These are phyloP conservation scores for Cercospora citrullina DNA, from an alignment of 2,329 filamentous ascomycete genomes.

Conservation along the genomic window DNA sequence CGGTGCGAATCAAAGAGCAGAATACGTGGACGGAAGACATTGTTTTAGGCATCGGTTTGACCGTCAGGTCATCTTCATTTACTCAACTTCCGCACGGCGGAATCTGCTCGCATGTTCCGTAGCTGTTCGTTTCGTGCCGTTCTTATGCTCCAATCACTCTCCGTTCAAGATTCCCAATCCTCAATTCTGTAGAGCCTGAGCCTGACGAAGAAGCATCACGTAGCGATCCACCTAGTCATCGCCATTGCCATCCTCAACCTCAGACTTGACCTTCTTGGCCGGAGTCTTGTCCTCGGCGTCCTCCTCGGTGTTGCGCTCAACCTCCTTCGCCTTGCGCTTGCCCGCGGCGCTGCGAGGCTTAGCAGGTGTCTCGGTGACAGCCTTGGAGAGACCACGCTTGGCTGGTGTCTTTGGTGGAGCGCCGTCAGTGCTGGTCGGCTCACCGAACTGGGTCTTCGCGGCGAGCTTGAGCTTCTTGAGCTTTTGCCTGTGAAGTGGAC, in stretches of 20 bases:
- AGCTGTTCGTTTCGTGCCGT: not conserved
- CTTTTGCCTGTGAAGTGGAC: constrained; percentile 5
- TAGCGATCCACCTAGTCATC: constrained; percentile 11
- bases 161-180: not conserved
- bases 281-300: constrained; percentile 7
- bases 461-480: constrained; percentile 8
- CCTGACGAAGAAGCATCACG: constrained; percentile 7
- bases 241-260: not conserved
- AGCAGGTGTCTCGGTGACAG: not conserved
- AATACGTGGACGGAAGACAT: not conserved
- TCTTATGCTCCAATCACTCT: not conserved
- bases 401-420: constrained; percentile 10
- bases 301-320: not conserved
- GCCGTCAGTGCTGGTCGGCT: not conserved
- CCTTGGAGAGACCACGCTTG: constrained; percentile 8
- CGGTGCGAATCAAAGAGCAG: not conserved
- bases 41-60: not conserved
- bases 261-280: constrained; percentile 15
- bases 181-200: not conserved
- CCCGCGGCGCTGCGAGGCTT: not conserved
- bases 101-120: not conserved
- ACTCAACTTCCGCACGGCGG: not conserved
- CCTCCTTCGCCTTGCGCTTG: constrained; percentile 12
- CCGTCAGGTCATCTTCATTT: not conserved
- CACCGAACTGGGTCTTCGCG: constrained; percentile 8